Base-by-base conservation (phyloP, 1,284 basidiomycete species). In the Puccinia triticina region DNA sequence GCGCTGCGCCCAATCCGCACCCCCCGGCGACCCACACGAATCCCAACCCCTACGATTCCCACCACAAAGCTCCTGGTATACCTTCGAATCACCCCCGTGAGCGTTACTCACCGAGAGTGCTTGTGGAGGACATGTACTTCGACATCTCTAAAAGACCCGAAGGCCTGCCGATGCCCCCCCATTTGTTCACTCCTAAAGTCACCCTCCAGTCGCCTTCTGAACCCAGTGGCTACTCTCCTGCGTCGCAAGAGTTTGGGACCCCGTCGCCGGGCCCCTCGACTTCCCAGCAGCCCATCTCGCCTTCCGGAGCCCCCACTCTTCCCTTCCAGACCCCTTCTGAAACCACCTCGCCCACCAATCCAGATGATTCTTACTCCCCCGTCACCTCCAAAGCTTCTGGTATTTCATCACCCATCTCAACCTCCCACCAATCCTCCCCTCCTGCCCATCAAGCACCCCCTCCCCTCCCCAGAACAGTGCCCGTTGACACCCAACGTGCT, bases 191-290 rank as follows among this genome's bases (percentile, higher is more conserved):
- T n/a, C 74, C 74, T 32, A 76, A 59, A 59, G 59, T 76, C 23
- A 76, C 53, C 18, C 21, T 76, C 40, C 74, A 76, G 37, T 64
- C 74, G 18, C 74, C 74, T 34, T 76, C 74, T 43, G 59, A 59
- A 61, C 43, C 74, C 29, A 76, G 5, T 59, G 18, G 55, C 18
- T 57, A 46, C 40, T 50, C 34, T 26, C 2, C 55, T 26, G 46
- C 48, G 12, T 34, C 66, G 43, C 59, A 43, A 29, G 18, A 12
- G 40, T 40, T 29, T 29, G 32, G 40, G 14, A n/a, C 11, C 26
- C 59, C 74, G n/a, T 59, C 74, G n/a, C 55, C 53, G 43, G 53
- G 16, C 34, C 18, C 53, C 37, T n/a, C 34, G 12, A 64, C 74
- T 43, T 43, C 55, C 55, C 23, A 46, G 11, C 48, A 50, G 2